Evolutionary conservation across 768 basidiomycete species (phyloP).

Genomic region (Psilocybe cyanescens): DNA sequence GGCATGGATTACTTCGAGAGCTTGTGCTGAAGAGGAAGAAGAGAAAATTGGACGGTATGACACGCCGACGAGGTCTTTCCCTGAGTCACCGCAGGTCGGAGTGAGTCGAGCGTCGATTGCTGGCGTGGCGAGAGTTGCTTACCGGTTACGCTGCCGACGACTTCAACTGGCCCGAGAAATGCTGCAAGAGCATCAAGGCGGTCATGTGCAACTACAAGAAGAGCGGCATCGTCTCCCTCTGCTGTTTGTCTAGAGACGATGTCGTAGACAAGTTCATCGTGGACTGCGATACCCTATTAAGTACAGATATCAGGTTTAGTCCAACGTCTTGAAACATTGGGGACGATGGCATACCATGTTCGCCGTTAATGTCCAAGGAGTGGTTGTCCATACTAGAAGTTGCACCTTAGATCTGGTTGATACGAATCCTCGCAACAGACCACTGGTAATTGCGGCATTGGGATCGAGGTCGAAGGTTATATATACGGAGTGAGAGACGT

Average conservation of each 20-base stretch:
- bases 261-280: slow-evolving; percentile 71
- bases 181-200: slow-evolving; percentile 43
- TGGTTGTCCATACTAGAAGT: slow-evolving; percentile 94
- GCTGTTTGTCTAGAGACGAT: slow-evolving; percentile 34
- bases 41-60: slow-evolving; percentile 68
- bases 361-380: slow-evolving; percentile 94
- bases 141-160: slow-evolving; percentile 44
- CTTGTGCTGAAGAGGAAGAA: slow-evolving; percentile 19
- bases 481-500: slow-evolving; percentile 87
- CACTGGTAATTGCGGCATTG: slow-evolving; percentile 20
- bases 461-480: slow-evolving; percentile 73
- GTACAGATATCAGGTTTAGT: background rate
- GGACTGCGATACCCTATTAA: slow-evolving; percentile 83
- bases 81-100: background rate
- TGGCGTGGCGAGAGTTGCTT: background rate
- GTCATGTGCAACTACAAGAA: slow-evolving; percentile 56
- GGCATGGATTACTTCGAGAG: slow-evolving; percentile 63
- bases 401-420: slow-evolving; percentile 38
- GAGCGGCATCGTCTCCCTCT: slow-evolving; percentile 7
- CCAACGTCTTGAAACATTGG: background rate
- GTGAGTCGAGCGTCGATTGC: background rate
- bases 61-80: slow-evolving; percentile 61
- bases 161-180: slow-evolving; percentile 40
- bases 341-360: slow-evolving; percentile 72
- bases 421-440: slow-evolving; percentile 35